Evolutionary conservation across 2,329 filamentous ascomycete genomes (phyloP).

Genomic region (Fusarium guadeloupense): DNA sequence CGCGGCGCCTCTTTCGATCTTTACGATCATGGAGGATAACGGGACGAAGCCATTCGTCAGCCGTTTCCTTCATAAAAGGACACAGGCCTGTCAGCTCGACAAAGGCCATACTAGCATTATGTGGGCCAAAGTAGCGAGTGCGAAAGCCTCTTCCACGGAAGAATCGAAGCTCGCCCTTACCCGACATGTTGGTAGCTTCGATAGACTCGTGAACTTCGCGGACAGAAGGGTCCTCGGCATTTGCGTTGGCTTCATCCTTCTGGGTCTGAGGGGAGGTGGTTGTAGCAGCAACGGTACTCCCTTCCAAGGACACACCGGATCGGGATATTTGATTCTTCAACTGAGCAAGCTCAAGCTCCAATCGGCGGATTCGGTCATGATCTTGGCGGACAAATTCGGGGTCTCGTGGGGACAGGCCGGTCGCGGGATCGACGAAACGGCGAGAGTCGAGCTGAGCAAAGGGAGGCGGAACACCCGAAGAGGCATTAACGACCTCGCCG

Average conservation of each 20-base stretch:
- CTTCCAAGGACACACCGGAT: conserved; percentile 57
- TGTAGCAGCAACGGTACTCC: conserved; percentile 59
- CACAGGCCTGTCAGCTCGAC: conserved; percentile 66
- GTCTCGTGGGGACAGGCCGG: conserved; percentile 49
- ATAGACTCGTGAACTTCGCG: conserved; percentile 53
- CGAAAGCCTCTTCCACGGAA: conserved; percentile 68
- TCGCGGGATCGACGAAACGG: conserved; percentile 46
- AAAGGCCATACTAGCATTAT: conserved; percentile 69
- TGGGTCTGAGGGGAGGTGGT: conserved; percentile 57
- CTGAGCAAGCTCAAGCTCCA: conserved; percentile 68
- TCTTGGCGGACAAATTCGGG: conserved; percentile 55
- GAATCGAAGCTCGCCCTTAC: conserved; percentile 64
- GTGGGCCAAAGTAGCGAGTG: conserved; percentile 67
- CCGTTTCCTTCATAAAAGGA: conserved; percentile 70
- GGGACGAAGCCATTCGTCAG: conserved; percentile 68
- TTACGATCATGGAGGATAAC: conserved; percentile 65
- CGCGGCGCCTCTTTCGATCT: conserved; percentile 62
- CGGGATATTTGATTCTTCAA: conserved; percentile 62
- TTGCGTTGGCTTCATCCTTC: conserved; percentile 53
- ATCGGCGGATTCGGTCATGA: conserved; percentile 65
- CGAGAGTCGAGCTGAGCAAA: conserved; percentile 54
- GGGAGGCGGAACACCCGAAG: conserved; percentile 56
- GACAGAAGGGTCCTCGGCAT: conserved; percentile 47
- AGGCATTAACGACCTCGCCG: conserved; percentile 59
- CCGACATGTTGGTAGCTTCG: conserved; percentile 52